A percentile compares a stretch with the other conserved stretches of the same genome.
Evolutionary conservation across 2,329 filamentous ascomycete genomes (phyloP).

Genomic region (Fusarium udum): DNA sequence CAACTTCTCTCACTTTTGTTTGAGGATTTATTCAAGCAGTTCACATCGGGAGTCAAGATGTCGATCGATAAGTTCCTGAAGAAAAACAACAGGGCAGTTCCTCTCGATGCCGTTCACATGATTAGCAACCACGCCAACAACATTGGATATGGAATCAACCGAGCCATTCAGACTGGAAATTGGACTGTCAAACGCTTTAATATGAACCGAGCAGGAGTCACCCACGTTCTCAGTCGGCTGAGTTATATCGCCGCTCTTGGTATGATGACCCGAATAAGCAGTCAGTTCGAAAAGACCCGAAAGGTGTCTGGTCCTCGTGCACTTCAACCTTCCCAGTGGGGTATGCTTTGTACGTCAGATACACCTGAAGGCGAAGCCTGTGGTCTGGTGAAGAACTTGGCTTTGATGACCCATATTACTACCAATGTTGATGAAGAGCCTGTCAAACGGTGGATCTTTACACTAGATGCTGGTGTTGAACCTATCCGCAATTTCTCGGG

Average conservation of each 20-base stretch:
- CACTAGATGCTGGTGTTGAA: conserved; percentile 84
- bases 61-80: conserved; percentile 96
- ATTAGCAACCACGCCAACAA: conserved; percentile 85
- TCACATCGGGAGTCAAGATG: conserved; percentile 87
- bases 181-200: conserved; percentile 98
- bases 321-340: conserved; percentile 95
- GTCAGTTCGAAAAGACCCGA: conserved; percentile 98
- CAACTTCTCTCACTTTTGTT: conserved; percentile 94
- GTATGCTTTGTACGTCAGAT: conserved; percentile 97
- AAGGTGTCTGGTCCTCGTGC: conserved; percentile 97
- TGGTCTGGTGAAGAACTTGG: conserved; percentile 96
- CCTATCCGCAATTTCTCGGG: conserved; percentile 77
- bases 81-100: conserved; percentile 87
- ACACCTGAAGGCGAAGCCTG: conserved; percentile 99
- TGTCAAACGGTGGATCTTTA: conserved; percentile 85
- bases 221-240: conserved; percentile 91
- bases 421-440: conserved; percentile 95
- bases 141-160: conserved; percentile 93
- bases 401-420: conserved; percentile 98
- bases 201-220: conserved; percentile 97
- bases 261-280: conserved; percentile 99
- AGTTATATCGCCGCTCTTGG: conserved; percentile 97
- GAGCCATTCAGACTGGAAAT: conserved; percentile 96
- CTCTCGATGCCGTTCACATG: conserved; percentile 87
- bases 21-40: conserved; percentile 97